A percentile compares a stretch with the other conserved stretches of the same genome.
These are phyloP conservation scores for Colletotrichum navitas DNA, from an alignment of 2,329 filamentous ascomycete genomes.

Conservation along the genomic window DNA sequence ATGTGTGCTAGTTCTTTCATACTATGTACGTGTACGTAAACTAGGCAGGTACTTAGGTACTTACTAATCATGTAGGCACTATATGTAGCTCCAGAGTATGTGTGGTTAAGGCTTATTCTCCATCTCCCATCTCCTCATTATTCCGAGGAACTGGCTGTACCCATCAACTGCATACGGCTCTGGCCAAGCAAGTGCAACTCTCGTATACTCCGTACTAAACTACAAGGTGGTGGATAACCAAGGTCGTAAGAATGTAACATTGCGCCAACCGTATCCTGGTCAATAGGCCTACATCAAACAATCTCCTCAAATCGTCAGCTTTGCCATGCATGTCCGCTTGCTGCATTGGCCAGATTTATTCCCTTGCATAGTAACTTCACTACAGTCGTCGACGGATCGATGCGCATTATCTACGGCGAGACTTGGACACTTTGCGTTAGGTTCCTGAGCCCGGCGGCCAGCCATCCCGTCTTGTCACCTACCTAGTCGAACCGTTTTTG, in stretches of 20 bases:
- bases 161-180: constrained; percentile 1
- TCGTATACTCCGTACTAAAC: not conserved
- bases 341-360: not conserved
- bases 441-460: not conserved
- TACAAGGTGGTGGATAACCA: not conserved
- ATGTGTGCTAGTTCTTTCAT: constrained; percentile 1
- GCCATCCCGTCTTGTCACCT: constrained; percentile 23
- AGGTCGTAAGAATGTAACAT: not conserved
- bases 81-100: not conserved
- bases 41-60: too few species aligned
- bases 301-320: not conserved
- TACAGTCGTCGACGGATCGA: not conserved
- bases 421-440: constrained; percentile 4
- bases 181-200: constrained; percentile 13
- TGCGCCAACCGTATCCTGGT: constrained; percentile 1
- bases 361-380: not conserved
- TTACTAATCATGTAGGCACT: not conserved
- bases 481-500: constrained; percentile 27
- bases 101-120: constrained; percentile 6
- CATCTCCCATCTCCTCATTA: not conserved
- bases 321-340: not conserved
- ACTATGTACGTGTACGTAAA: too few species aligned
- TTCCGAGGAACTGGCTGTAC: constrained; percentile 8
- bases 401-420: not conserved
- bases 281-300: constrained; percentile 1